Evolutionary conservation across 2,329 filamentous ascomycete genomes (phyloP).

Genomic region (Ustulina deusta): DNA sequence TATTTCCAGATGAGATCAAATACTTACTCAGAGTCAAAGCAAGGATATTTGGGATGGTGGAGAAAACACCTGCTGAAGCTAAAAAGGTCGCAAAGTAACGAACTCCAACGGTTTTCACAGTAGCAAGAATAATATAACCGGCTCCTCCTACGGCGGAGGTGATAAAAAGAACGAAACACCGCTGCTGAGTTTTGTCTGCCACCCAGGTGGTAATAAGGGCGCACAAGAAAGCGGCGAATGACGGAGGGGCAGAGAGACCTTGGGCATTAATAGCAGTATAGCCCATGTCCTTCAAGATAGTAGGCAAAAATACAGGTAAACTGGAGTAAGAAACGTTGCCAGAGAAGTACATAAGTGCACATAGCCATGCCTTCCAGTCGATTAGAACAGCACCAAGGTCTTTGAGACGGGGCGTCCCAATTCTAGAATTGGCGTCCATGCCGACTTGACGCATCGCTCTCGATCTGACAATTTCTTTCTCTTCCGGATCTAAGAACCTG

Average conservation of each 20-base stretch:
- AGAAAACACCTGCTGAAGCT: constrained; percentile 56
- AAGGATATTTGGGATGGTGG: constrained; percentile 47
- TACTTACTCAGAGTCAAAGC: constrained; percentile 45
- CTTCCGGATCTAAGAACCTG: constrained; percentile 69
- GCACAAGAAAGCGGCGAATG: constrained; percentile 45
- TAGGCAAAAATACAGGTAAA: constrained; percentile 87
- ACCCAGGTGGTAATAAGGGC: constrained; percentile 46
- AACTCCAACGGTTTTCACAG: constrained; percentile 52
- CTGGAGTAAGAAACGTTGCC: constrained; percentile 89
- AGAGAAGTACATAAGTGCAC: constrained; percentile 85
- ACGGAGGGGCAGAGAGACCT: constrained; percentile 46
- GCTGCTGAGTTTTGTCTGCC: constrained; percentile 47
- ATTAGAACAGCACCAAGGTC: constrained; percentile 69
- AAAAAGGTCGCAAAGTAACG: constrained; percentile 63
- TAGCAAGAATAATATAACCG: constrained; percentile 48
- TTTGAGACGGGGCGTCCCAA: constrained; percentile 61
- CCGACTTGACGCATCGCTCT: constrained; percentile 70
- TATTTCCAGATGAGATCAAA: not conserved
- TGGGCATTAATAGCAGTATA: constrained; percentile 53
- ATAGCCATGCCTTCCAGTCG: constrained; percentile 79
- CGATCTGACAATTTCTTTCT: constrained; percentile 76
- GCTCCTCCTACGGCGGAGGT: constrained; percentile 43
- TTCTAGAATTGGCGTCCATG: constrained; percentile 44
- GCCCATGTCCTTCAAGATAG: constrained; percentile 82
- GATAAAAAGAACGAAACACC: constrained; percentile 43